Evolutionary conservation across 75 land plant species (phyloP).

Genomic region (Ceratopteris richardii): DNA sequence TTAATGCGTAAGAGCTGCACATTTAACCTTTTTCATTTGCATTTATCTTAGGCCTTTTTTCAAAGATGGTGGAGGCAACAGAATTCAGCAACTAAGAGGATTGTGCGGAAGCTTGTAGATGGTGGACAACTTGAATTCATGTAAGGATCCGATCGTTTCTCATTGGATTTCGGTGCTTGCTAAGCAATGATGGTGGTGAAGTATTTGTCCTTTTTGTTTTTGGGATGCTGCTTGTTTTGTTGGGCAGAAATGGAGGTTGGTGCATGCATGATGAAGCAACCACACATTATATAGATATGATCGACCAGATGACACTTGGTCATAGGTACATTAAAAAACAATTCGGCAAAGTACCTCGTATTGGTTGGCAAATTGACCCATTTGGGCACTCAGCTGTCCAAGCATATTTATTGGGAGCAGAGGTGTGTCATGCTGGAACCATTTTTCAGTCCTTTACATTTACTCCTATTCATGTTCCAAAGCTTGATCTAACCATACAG

Average conservation of each 20-base stretch:
- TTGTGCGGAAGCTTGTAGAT: slow-evolving; percentile 61
- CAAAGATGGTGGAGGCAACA: slow-evolving; percentile 98
- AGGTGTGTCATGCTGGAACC: slow-evolving; percentile 54
- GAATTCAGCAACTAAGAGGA: slow-evolving; percentile 34
- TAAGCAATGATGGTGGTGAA: too few relatives aligned
- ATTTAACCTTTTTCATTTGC: too few relatives aligned
- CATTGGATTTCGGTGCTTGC: too few relatives aligned
- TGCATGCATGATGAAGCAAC: slow-evolving; percentile 98
- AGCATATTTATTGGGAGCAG: slow-evolving; percentile 73
- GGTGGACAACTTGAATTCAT: slow-evolving; percentile 89
- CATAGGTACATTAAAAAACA: slow-evolving; percentile 67
- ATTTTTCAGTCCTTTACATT: neutral
- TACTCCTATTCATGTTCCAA: neutral
- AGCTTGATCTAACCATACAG: neutral
- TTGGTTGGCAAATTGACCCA: slow-evolving; percentile 98
- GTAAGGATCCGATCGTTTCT: too few relatives aligned
- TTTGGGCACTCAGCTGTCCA: slow-evolving; percentile 93
- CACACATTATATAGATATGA: slow-evolving; percentile 91
- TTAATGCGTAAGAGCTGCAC: too few relatives aligned
- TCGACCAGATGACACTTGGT: slow-evolving; percentile 92
- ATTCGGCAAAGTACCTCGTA: slow-evolving; percentile 55
- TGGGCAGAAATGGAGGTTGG: slow-evolving; percentile 88
- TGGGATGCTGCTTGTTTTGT: too few relatives aligned
- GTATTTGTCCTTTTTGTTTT: too few relatives aligned
- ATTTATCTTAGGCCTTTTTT: slow-evolving; percentile 83